Evolutionary conservation across 2,329 filamentous ascomycete genomes (phyloP).

Genomic region (Domatiomyces catenatus): DNA sequence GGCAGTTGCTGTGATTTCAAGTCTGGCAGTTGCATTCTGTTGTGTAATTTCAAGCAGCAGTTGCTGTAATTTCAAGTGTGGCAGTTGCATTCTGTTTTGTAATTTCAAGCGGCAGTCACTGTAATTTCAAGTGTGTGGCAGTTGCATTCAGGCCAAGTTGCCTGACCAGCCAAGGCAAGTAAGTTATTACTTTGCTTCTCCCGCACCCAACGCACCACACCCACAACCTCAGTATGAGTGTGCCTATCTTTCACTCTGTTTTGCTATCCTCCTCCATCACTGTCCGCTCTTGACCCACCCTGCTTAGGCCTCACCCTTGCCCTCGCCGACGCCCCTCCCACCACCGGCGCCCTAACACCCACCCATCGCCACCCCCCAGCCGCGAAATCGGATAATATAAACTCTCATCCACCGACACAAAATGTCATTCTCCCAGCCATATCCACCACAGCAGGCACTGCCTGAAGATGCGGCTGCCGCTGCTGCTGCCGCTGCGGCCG

Average conservation of each 20-base stretch:
- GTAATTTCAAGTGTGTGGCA: not conserved
- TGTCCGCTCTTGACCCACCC: not conserved
- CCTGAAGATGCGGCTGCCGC: constrained; percentile 16
- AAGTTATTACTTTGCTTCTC: not conserved
- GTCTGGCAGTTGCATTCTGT: too few relatives aligned
- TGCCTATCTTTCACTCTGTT: not conserved
- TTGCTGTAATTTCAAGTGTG: too few relatives aligned
- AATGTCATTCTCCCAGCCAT: constrained; percentile 32
- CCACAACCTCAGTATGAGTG: not conserved
- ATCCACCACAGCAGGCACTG: constrained; percentile 14
- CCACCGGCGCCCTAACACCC: too few relatives aligned
- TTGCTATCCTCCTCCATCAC: not conserved
- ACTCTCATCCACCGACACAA: constrained; percentile 38
- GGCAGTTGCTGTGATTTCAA: too few relatives aligned
- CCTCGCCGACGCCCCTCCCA: not conserved
- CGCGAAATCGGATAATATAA: too few relatives aligned
- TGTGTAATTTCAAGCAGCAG: too few relatives aligned
- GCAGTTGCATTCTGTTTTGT: too few relatives aligned
- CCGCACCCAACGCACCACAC: not conserved
- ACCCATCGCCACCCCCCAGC: too few relatives aligned
- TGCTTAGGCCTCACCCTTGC: not conserved
- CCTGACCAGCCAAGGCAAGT: not conserved
- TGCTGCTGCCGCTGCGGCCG: constrained; percentile 30
- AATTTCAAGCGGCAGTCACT: too few relatives aligned
- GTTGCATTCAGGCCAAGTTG: not conserved